Evolutionary conservation across 352 stramenopile genomes (phyloP).

Genomic region (Pythium plurisporium): DNA sequence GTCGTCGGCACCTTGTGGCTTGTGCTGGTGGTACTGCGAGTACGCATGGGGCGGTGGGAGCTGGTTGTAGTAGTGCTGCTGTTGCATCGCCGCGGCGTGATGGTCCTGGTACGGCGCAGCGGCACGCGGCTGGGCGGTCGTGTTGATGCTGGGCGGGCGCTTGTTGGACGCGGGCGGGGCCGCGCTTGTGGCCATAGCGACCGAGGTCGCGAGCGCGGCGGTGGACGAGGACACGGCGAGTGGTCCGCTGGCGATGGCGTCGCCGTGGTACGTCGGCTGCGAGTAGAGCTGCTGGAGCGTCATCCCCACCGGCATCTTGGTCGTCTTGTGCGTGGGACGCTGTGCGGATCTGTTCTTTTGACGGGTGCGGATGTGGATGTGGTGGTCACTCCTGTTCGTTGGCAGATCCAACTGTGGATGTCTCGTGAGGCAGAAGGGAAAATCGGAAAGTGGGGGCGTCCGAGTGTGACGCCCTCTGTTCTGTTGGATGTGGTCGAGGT

Average conservation of each 20-base stretch:
- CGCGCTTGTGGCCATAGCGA: neutral
- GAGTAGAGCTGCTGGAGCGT: constrained; percentile 73
- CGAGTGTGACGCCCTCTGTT: neutral
- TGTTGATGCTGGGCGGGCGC: constrained; percentile 9
- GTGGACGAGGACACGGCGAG: neutral
- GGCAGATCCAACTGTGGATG: neutral
- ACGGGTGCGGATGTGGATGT: too few species aligned
- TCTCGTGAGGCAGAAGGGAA: too few species aligned
- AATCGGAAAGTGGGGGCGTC: constrained; percentile 9
- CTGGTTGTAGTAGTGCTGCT: constrained; percentile 16
- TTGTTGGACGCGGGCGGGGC: neutral
- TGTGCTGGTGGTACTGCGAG: constrained; percentile 5
- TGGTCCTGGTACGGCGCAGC: neutral
- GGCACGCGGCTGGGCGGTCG: neutral
- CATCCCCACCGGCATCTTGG: constrained; percentile 40
- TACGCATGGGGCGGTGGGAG: constrained; percentile 26
- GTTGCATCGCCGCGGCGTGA: constrained; percentile 8
- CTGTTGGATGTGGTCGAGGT: constrained; percentile 8
- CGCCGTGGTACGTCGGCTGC: constrained; percentile 28
- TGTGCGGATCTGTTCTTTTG: neutral
- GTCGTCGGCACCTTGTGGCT: constrained; percentile 31
- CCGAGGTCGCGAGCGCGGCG: neutral
- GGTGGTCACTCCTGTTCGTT: neutral
- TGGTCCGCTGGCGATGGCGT: constrained; percentile 1
- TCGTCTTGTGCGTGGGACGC: neutral